phyloP scores from a whole-genome alignment of 768 basidiomycete genomes.

The Leccinellum rugosiceps region DNA sequence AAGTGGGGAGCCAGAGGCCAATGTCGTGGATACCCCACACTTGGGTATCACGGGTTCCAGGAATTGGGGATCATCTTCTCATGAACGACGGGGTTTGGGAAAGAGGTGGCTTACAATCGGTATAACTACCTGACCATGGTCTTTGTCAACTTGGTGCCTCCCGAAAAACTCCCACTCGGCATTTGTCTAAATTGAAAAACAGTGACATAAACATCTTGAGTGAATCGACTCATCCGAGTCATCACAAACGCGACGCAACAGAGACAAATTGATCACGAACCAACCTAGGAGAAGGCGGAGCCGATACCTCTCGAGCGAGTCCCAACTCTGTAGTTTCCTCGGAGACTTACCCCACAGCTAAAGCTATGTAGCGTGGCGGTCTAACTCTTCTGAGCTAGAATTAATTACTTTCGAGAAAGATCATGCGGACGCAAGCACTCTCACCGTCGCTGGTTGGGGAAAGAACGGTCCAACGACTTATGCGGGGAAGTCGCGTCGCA shows the following conservation, averaged over 20 bases:
- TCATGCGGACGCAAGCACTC: not conserved
- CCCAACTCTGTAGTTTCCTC: not conserved
- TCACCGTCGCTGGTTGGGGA: not conserved
- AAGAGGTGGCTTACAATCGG: not conserved
- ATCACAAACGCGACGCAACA: not conserved
- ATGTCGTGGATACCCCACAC: not conserved
- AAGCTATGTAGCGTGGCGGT: not conserved
- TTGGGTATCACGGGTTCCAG: not conserved
- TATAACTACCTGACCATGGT: not conserved
- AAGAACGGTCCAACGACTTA: not conserved
- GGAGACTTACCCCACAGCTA: not conserved
- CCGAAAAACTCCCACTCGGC: not conserved
- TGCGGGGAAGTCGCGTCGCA: not conserved
- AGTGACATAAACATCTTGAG: not conserved
- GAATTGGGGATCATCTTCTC: not conserved
- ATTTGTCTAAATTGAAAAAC: not conserved
- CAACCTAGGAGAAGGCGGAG: not conserved
- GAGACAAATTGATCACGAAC: not conserved
- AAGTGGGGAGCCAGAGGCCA: not conserved
- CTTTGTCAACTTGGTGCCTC: not conserved
- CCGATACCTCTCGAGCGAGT: not conserved
- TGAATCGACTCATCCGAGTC: not conserved
- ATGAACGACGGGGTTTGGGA: not conserved
- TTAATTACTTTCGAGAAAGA: not conserved
- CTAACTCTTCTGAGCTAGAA: not conserved